Evolutionary conservation across 768 basidiomycete species (phyloP).

Genomic region (Boletus fagicola): DNA sequence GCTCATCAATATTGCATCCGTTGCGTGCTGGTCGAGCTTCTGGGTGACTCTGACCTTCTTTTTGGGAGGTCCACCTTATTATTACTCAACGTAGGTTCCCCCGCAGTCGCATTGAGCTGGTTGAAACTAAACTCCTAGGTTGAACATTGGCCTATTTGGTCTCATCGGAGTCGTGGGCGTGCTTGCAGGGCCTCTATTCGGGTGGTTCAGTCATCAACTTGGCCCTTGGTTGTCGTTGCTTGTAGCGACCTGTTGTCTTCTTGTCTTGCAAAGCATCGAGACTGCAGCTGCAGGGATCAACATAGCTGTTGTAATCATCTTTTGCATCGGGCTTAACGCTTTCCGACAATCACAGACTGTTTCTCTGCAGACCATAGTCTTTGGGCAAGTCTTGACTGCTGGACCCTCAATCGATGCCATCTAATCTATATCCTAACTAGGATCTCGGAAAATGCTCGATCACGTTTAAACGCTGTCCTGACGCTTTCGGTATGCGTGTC

Average conservation of each 20-base stretch:
- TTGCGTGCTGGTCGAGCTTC: constrained; percentile 32
- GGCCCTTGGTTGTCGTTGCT: constrained; percentile 44
- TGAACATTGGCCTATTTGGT: constrained; percentile 47
- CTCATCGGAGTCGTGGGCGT: constrained; percentile 43
- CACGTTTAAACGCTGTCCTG: constrained; percentile 30
- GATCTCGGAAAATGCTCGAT: constrained; percentile 26
- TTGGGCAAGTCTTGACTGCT: constrained; percentile 11
- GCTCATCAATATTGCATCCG: constrained; percentile 23
- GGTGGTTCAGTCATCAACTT: constrained; percentile 24
- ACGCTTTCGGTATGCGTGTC: constrained; percentile 24
- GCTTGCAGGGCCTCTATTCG: constrained; percentile 21
- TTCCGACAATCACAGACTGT: constrained; percentile 41
- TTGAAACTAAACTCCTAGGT: constrained; percentile 4
- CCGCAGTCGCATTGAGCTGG: background rate
- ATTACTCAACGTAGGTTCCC: constrained; percentile 32
- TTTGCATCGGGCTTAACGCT: constrained; percentile 38
- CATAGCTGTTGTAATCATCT: constrained; percentile 37
- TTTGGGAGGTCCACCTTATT: constrained; percentile 37
- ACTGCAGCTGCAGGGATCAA: constrained; percentile 37
- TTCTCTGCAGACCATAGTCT: constrained; percentile 26
- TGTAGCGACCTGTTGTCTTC: constrained; percentile 28
- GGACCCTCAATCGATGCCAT: background rate
- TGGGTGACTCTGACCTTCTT: constrained; percentile 45
- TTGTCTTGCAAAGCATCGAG: constrained; percentile 33
- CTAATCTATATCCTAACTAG: constrained; percentile 13